These are phyloP conservation scores for Kwoniella dendrophila DNA, from an alignment of 768 basidiomycete species.

Conservation along the genomic window DNA sequence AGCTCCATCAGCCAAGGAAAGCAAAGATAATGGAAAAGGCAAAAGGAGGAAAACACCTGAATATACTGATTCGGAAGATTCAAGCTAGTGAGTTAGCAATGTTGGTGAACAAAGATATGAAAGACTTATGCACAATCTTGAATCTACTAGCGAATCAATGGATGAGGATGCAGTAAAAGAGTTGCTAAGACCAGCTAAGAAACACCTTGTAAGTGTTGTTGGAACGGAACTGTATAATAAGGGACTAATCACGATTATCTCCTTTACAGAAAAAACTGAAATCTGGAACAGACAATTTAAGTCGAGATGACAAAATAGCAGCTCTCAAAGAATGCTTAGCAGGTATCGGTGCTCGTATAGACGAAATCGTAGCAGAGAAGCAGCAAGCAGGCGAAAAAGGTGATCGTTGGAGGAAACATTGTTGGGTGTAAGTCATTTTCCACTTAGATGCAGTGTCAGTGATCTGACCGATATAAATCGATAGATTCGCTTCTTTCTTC, in stretches of 20 bases:
- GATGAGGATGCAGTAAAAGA: slow-evolving; percentile 91
- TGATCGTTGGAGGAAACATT: slow-evolving; percentile 84
- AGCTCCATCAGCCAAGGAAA: slow-evolving; percentile 64
- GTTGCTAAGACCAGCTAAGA: slow-evolving; percentile 92
- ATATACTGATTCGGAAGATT: slow-evolving; percentile 89
- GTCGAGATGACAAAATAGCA: slow-evolving; percentile 91
- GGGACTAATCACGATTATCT: slow-evolving; percentile 2
- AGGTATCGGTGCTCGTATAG: slow-evolving; percentile 90
- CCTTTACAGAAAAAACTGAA: slow-evolving; percentile 83
- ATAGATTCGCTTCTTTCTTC: slow-evolving; percentile 88
- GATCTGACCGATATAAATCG: no score
- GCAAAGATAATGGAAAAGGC: slow-evolving; percentile 64
- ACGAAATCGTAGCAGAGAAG: slow-evolving; percentile 74
- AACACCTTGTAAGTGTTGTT: slow-evolving; percentile 70
- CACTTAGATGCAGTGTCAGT: slow-evolving; percentile 1
- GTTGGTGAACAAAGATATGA: neutral
- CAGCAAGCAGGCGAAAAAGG: slow-evolving; percentile 76
- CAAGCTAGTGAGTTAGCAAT: slow-evolving; percentile 73
- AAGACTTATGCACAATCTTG: neutral
- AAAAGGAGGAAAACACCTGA: slow-evolving; percentile 95
- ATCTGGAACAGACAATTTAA: slow-evolving; percentile 86
- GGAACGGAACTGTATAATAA: no score
- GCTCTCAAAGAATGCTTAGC: slow-evolving; percentile 94
- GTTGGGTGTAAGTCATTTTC: slow-evolving; percentile 81
- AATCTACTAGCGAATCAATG: slow-evolving; percentile 77